A percentile compares a stretch with the other conserved stretches of the same genome.
Evolutionary conservation across 306 rosid species (phyloP).

Genomic region (Inga oerstediana): DNA sequence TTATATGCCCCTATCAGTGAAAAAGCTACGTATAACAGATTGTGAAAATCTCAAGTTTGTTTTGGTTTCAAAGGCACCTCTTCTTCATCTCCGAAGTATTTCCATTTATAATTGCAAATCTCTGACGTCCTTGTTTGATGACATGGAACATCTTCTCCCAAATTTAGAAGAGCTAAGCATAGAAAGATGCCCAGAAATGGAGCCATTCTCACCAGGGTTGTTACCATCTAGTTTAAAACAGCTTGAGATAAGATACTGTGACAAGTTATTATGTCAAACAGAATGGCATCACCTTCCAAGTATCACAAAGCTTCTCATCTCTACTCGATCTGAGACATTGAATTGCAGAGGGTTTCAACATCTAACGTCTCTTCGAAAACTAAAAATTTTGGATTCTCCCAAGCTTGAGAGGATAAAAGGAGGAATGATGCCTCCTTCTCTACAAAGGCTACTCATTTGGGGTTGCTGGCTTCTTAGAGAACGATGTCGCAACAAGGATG

Average conservation of each 20-base stretch:
- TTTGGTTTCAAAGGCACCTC: neutral
- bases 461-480: too few species aligned
- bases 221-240: neutral
- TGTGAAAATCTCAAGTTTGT: neutral
- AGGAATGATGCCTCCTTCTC: too few species aligned
- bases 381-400: neutral
- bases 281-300: neutral
- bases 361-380: conserved; percentile 13
- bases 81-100: neutral
- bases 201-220: neutral
- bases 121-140: neutral
- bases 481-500: too few species aligned
- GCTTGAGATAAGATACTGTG: neutral
- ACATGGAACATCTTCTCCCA: neutral
- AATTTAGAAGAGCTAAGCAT: neutral
- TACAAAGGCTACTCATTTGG: too few species aligned
- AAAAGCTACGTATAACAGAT: accelerated
- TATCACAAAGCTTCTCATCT: neutral
- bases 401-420: too few species aligned
- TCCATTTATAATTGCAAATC: neutral
- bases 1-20: neutral
- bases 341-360: neutral
- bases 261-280: neutral
- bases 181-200: neutral
- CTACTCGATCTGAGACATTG: neutral